Conservation (phyloP, 345 rosid genomes). For the Barbarea vulgaris region DNA sequence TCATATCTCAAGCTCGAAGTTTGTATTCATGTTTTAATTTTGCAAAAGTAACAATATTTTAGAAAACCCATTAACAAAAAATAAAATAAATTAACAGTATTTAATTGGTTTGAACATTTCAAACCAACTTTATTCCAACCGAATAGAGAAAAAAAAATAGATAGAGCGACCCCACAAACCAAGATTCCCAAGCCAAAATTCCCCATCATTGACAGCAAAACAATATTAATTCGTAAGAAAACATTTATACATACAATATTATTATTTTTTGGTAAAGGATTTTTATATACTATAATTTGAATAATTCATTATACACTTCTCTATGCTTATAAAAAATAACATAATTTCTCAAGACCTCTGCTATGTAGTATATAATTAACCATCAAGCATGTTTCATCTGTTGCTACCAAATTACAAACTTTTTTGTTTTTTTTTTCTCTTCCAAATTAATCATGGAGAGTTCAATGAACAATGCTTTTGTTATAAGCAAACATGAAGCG, state of each 20-base stretch:
- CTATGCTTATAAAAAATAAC: not conserved
- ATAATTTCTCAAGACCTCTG: slow-evolving; percentile 6
- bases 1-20: not conserved
- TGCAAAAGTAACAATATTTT: too few relatives aligned
- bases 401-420: slow-evolving; percentile 21
- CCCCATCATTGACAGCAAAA: slow-evolving; percentile 40
- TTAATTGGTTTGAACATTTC: slow-evolving; percentile 28
- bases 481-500: slow-evolving; percentile 14
- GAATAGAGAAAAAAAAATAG: slow-evolving; percentile 21
- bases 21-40: not conserved
- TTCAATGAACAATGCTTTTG: slow-evolving; percentile 27
- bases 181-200: slow-evolving; percentile 42
- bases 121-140: slow-evolving; percentile 27
- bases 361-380: slow-evolving; percentile 33
- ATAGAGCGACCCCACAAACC: slow-evolving; percentile 33
- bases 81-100: not conserved
- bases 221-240: not conserved
- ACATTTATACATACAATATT: not conserved
- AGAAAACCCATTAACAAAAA: too few relatives aligned
- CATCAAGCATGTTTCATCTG: slow-evolving; percentile 27
- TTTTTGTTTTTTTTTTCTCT: not conserved
- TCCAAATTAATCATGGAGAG: slow-evolving; percentile 25
- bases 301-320: not conserved
- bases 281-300: not conserved
- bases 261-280: not conserved